phyloP scores from a whole-genome alignment of 257 asterid genomes.

The Solanum sparsipilum region DNA sequence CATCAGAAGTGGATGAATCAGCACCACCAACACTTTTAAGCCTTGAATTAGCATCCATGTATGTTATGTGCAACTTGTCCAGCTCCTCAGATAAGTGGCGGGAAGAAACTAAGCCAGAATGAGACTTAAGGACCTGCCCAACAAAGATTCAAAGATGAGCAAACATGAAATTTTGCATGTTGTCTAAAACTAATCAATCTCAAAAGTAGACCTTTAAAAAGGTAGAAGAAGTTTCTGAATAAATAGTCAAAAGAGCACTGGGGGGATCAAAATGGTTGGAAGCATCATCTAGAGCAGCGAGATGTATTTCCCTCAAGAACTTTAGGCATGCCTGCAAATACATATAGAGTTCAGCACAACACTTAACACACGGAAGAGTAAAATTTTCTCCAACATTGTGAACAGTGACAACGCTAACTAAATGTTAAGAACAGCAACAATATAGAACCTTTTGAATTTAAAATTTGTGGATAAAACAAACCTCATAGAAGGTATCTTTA shows the following conservation, averaged over 20 bases:
- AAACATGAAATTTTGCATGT: not conserved
- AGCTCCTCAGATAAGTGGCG: slow-evolving; percentile 58
- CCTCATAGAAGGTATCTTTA: slow-evolving; percentile 80
- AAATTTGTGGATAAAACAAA: not conserved
- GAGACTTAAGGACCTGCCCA: slow-evolving; percentile 79
- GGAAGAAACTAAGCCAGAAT: slow-evolving; percentile 43
- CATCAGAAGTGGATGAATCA: slow-evolving; percentile 45
- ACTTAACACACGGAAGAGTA: not conserved
- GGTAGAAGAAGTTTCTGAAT: slow-evolving; percentile 59
- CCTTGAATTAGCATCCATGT: slow-evolving; percentile 43
- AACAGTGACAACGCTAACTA: not conserved
- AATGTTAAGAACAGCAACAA: not conserved
- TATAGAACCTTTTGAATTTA: not conserved
- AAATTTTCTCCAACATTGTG: not conserved
- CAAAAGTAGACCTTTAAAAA: slow-evolving; percentile 49
- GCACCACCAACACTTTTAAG: slow-evolving; percentile 38
- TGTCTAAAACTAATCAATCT: not conserved
- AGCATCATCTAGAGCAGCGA: slow-evolving; percentile 50
- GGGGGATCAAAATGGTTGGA: slow-evolving; percentile 49
- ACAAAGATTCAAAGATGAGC: slow-evolving; percentile 1
- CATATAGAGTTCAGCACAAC: not conserved
- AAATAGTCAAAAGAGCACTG: slow-evolving; percentile 40
- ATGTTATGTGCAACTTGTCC: slow-evolving; percentile 51
- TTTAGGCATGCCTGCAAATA: slow-evolving; percentile 73
- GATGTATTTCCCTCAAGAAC: slow-evolving; percentile 68